phyloP scores from a whole-genome alignment of 129 eudicot genomes.

The Saussurea involucrata region DNA sequence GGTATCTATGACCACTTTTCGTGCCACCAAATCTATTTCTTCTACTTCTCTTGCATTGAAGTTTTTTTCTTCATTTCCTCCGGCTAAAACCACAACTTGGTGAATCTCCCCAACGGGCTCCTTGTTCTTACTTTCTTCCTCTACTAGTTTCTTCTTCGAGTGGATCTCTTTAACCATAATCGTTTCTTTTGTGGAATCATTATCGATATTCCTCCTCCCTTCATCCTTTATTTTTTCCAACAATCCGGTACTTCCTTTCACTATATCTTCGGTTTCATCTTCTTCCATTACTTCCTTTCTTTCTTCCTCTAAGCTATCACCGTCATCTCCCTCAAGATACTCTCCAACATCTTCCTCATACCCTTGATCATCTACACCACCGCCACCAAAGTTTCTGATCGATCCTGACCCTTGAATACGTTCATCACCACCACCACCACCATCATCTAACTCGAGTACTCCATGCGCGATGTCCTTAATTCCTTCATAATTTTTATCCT shows the following conservation, averaged over 20 bases:
- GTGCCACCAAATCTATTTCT: too few species aligned
- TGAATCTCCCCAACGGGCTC: constrained; percentile 16
- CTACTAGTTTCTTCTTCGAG: neutral
- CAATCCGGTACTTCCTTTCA: constrained; percentile 33
- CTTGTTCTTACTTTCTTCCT: constrained; percentile 3
- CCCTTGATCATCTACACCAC: constrained; percentile 4
- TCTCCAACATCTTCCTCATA: constrained; percentile 26
- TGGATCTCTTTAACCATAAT: constrained; percentile 7
- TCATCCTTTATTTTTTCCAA: constrained; percentile 29
- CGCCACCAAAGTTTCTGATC: too few species aligned
- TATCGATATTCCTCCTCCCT: neutral
- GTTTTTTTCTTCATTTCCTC: constrained; percentile 22
- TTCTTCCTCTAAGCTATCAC: constrained; percentile 17
- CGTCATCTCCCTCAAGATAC: constrained; percentile 17
- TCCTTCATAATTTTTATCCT: neutral
- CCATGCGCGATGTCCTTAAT: neutral
- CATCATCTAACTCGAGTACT: neutral
- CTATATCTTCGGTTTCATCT: constrained; percentile 18
- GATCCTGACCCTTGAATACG: neutral
- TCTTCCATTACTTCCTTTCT: neutral
- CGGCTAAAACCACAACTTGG: constrained; percentile 25
- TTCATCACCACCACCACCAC: neutral
- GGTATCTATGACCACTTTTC: constrained; percentile 11
- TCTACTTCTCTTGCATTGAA: constrained; percentile 11
- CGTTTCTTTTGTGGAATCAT: neutral